phyloP scores from a whole-genome alignment of 2,329 filamentous ascomycete genomes.

The Colletotrichum tanaceti region DNA sequence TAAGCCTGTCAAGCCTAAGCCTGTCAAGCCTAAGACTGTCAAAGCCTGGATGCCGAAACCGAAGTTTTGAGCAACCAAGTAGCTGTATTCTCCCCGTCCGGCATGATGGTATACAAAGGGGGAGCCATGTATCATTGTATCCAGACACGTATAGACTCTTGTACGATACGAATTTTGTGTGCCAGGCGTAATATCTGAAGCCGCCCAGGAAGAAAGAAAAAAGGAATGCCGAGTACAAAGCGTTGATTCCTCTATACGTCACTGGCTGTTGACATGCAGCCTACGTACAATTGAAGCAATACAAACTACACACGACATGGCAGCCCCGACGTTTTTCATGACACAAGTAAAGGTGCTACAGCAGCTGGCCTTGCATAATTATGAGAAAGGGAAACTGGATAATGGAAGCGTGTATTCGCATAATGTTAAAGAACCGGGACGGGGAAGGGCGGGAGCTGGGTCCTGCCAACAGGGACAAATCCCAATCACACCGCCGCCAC shows the following conservation, averaged over 20 bases:
- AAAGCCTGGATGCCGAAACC: slow-evolving; percentile 26
- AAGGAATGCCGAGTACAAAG: no score
- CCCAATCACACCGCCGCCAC: slow-evolving; percentile 37
- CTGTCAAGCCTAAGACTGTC: no score
- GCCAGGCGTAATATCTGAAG: slow-evolving; percentile 12
- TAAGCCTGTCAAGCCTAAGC: no score
- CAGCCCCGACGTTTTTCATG: not conserved
- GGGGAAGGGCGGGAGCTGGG: slow-evolving; percentile 38
- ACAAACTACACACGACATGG: not conserved
- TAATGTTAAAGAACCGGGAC: slow-evolving; percentile 38
- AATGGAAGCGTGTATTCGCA: slow-evolving; percentile 33
- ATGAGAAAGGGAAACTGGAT: slow-evolving; percentile 4
- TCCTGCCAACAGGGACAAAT: slow-evolving; percentile 22
- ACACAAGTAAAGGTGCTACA: not conserved
- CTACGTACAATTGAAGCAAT: no score
- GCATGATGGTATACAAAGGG: not conserved
- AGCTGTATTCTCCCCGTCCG: slow-evolving; percentile 11
- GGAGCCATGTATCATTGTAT: slow-evolving; percentile 38
- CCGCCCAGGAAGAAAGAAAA: slow-evolving; percentile 2
- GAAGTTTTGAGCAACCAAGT: slow-evolving; percentile 22
- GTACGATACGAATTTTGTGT: slow-evolving; percentile 37
- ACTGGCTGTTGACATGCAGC: not conserved
- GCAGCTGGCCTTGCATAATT: slow-evolving; percentile 22
- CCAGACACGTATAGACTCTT: slow-evolving; percentile 40
- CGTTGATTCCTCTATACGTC: not conserved